Evolutionary conservation across 768 basidiomycete genomes (phyloP).

Genomic region (Leccinum broughii): DNA sequence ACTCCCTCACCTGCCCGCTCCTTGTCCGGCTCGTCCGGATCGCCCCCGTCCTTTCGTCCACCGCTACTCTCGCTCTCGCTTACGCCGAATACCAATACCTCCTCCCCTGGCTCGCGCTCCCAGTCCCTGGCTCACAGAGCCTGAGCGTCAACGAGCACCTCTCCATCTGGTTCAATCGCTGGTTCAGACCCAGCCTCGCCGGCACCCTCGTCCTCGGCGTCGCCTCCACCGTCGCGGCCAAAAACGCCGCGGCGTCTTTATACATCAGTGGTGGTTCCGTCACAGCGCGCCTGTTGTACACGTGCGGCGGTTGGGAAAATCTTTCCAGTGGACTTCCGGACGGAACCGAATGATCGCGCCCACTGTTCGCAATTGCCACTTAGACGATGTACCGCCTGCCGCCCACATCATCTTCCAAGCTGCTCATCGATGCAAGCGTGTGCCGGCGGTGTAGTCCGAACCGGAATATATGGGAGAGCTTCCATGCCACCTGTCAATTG

Average conservation of each 20-base stretch:
- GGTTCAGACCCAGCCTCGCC: background rate
- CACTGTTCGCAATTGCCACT: no score
- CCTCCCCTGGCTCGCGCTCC: background rate
- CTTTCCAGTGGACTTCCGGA: no score
- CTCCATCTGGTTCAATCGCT: background rate
- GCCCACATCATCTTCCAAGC: background rate
- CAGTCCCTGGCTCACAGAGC: background rate
- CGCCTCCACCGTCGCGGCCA: background rate
- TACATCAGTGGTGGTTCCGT: background rate
- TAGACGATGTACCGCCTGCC: no score
- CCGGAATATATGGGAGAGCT: background rate
- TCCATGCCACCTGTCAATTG: background rate
- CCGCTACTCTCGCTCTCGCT: constrained; percentile 5
- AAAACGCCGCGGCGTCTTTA: background rate
- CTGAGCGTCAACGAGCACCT: background rate
- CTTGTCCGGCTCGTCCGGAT: background rate
- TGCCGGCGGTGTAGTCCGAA: background rate
- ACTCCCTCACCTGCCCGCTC: no score
- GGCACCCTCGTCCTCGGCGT: background rate
- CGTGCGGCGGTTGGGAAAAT: background rate
- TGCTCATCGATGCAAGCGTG: no score
- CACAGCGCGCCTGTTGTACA: background rate
- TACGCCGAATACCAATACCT: background rate
- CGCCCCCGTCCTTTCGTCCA: constrained; percentile 7
- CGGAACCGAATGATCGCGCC: no score